Percentiles rank a stretch among this genome's conserved stretches.
Evolutionary conservation across 441 rosid species (phyloP).

Genomic region (Corymbia calophylla): DNA sequence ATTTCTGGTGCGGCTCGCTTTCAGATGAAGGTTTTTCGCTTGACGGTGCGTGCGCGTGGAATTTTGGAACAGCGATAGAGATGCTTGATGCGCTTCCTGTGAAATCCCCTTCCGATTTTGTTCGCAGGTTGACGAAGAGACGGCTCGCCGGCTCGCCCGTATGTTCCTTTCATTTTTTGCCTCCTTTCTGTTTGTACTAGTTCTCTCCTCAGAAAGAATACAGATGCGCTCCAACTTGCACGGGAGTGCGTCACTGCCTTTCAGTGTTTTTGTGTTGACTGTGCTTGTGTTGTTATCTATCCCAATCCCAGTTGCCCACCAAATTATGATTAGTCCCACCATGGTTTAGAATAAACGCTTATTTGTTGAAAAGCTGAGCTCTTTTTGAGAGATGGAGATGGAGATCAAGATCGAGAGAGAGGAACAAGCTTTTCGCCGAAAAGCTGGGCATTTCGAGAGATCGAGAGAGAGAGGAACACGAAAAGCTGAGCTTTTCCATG

Average conservation of each 20-base stretch:
- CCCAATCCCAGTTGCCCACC: not conserved
- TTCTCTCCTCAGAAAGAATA: not conserved
- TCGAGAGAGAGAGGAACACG: too few species aligned
- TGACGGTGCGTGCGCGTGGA: not conserved
- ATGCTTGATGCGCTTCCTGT: conserved; percentile 60
- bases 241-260: not conserved
- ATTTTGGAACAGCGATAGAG: conserved; percentile 34
- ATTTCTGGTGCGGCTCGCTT: too few species aligned
- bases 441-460: too few species aligned
- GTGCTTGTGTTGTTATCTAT: not conserved
- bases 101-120: conserved; percentile 64
- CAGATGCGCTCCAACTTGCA: not conserved
- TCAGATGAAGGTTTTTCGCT: not conserved
- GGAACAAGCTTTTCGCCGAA: too few species aligned
- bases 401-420: too few species aligned
- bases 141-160: conserved; percentile 54
- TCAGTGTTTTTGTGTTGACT: not conserved
- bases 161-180: not conserved
- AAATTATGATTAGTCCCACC: not conserved
- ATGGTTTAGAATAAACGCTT: too few species aligned
- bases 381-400: too few species aligned
- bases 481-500: too few species aligned
- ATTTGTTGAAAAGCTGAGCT: too few species aligned
- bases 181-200: not conserved
- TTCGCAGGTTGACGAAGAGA: conserved; percentile 56